phyloP scores from a whole-genome alignment of 768 basidiomycete genomes.

The Pleurotus ostreatus region DNA sequence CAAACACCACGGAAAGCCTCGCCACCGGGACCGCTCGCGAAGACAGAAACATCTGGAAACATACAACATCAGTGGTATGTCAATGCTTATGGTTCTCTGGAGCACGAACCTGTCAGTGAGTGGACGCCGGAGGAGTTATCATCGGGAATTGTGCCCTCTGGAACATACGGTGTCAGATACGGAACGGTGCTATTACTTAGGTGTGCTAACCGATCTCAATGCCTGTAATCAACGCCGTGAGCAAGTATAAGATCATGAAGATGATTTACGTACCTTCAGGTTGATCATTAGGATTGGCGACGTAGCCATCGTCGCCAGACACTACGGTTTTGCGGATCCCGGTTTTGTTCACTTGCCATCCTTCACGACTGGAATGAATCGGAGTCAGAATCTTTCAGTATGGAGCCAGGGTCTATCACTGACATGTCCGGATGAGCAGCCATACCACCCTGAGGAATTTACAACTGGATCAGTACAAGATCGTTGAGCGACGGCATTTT shows the following conservation, averaged over 20 bases:
- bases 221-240: conserved; percentile 14
- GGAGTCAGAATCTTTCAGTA: not conserved
- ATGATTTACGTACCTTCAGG: conserved; percentile 18
- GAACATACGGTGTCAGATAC: not conserved
- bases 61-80: not conserved
- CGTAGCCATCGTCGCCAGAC: conserved; percentile 15
- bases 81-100: not conserved
- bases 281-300: conserved; percentile 32
- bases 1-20: conserved; percentile 40
- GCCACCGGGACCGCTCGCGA: conserved; percentile 38
- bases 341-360: conserved; percentile 26
- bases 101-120: conserved; percentile 29
- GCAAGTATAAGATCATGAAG: not conserved
- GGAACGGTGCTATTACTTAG: not conserved
- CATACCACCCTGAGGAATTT: conserved; percentile 26
- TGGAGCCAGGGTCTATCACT: conserved; percentile 9
- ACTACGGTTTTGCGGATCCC: conserved; percentile 36
- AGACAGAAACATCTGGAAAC: conserved; percentile 36
- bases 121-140: conserved; percentile 32
- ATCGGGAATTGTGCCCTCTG: conserved; percentile 30
- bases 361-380: conserved; percentile 25
- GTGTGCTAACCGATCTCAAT: conserved; percentile 26
- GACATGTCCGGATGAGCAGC: conserved; percentile 40
- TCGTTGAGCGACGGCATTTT: not conserved
- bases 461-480: not conserved